Conservation (phyloP, 2,329 filamentous ascomycete genomes). For the Ambrosiella beaveri region DNA sequence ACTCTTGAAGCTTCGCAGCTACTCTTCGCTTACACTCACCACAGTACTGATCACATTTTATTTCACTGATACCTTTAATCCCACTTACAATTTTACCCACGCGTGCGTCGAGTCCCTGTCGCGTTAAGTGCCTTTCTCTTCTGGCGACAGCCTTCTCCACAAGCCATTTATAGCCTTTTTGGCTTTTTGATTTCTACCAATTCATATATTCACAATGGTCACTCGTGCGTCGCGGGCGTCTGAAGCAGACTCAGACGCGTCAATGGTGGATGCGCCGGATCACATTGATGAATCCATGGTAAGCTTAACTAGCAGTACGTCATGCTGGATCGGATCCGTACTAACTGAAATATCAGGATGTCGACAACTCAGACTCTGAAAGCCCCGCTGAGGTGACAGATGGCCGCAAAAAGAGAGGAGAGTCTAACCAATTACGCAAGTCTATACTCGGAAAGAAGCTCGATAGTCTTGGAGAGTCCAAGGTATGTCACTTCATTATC, state of each 20-base stretch:
- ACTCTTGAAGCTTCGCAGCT: not conserved
- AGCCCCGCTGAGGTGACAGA: slow-evolving; percentile 54
- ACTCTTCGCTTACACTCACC: not conserved
- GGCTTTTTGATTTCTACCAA: not conserved
- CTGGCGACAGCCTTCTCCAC: not conserved
- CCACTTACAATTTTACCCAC: not conserved
- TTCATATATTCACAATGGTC: slow-evolving; percentile 28
- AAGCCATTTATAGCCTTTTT: slow-evolving; percentile 15
- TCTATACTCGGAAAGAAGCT: slow-evolving; percentile 93
- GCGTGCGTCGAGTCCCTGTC: slow-evolving; percentile 21
- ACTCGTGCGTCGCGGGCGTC: slow-evolving; percentile 34
- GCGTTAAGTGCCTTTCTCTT: slow-evolving; percentile 31
- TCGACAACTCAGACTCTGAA: slow-evolving; percentile 52
- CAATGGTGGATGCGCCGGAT: slow-evolving; percentile 43
- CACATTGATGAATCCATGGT: slow-evolving; percentile 17
- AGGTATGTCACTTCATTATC: slow-evolving; percentile 36
- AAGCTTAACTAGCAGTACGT: not conserved
- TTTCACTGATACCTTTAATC: not conserved
- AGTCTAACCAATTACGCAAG: slow-evolving; percentile 76
- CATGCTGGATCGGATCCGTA: not conserved
- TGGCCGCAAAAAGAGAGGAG: slow-evolving; percentile 73
- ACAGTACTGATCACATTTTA: not conserved
- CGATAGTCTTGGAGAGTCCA: slow-evolving; percentile 76
- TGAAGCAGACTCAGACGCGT: slow-evolving; percentile 42
- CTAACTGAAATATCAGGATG: slow-evolving; percentile 25